phyloP scores from a whole-genome alignment of 1,284 basidiomycete genomes.

The Trametes hirsuta region DNA sequence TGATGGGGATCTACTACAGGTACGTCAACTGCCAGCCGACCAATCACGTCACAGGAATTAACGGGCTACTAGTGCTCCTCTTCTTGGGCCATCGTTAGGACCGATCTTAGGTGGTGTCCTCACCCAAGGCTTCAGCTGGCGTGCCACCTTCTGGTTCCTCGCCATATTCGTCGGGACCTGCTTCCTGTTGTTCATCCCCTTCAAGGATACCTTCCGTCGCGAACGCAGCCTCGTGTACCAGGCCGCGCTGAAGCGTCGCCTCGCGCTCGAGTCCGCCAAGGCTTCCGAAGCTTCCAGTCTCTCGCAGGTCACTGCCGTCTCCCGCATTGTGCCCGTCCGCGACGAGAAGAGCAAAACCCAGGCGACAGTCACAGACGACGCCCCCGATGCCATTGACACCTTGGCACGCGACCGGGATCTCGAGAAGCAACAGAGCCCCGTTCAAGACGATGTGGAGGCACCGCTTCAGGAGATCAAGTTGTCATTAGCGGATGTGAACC shows the following conservation, averaged over 20 bases:
- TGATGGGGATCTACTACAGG: conserved; percentile 77
- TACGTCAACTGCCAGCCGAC: background rate
- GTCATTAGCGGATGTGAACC: conserved; percentile 74
- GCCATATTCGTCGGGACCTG: conserved; percentile 62
- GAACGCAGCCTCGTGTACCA: conserved; percentile 83
- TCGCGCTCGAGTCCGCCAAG: conserved; percentile 28
- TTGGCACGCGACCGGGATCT: conserved; percentile 16
- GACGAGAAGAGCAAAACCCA: background rate
- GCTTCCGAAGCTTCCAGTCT: conserved; percentile 21
- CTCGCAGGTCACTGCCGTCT: conserved; percentile 23
- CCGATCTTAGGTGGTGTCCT: conserved; percentile 76
- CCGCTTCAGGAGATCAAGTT: conserved; percentile 50
- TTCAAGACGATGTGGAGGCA: background rate
- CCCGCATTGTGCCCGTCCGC: conserved; percentile 8
- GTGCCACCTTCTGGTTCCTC: conserved; percentile 83
- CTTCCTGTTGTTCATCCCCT: conserved; percentile 64
- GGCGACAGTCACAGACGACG: background rate
- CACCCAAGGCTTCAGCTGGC: conserved; percentile 74
- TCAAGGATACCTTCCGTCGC: conserved; percentile 82
- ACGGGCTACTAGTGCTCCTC: conserved; percentile 30
- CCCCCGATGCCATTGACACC: conserved; percentile 12
- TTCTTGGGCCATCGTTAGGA: conserved; percentile 63
- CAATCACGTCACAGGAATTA: background rate
- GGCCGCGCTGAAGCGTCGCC: conserved; percentile 46
- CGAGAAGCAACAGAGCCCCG: conserved; percentile 21